A percentile compares a stretch with the other conserved stretches of the same genome.
phyloP scores from a whole-genome alignment of 129 eudicot genomes.

The Pittosporum tobira region DNA sequence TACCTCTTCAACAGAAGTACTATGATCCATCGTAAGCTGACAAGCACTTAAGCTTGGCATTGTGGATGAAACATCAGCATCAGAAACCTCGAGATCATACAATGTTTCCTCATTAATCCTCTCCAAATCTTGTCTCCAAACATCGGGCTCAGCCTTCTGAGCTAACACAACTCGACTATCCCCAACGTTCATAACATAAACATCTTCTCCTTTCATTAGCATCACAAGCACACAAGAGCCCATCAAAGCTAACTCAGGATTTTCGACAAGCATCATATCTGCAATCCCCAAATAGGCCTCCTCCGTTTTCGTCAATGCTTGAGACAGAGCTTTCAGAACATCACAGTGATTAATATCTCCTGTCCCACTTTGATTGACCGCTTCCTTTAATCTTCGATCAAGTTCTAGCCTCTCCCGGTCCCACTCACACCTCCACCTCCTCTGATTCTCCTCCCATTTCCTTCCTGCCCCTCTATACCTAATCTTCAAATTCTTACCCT shows the following conservation, averaged over 20 bases:
- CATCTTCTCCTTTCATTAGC: conserved; percentile 98
- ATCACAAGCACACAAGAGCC: conserved; percentile 96
- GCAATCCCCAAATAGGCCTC: conserved; percentile 80
- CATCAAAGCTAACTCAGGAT: conserved; percentile 97
- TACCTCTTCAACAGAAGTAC: conserved; percentile 89
- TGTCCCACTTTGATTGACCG: conserved; percentile 31
- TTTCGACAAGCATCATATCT: conserved; percentile 75
- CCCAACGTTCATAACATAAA: conserved; percentile 93
- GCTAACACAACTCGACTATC: conserved; percentile 93
- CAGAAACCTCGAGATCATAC: conserved; percentile 64
- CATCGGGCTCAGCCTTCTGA: conserved; percentile 65
- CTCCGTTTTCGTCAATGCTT: conserved; percentile 77
- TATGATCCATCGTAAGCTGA: conserved; percentile 86
- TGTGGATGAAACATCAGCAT: conserved; percentile 32
- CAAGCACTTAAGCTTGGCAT: conserved; percentile 50
- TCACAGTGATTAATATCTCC: conserved; percentile 52
- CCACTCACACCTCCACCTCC: conserved; percentile 89
- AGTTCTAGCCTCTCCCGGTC: conserved; percentile 83
- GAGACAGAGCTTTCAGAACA: conserved; percentile 74
- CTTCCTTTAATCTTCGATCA: conserved; percentile 76
- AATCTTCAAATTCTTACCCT: conserved; percentile 32
- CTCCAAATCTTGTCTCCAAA: conserved; percentile 89
- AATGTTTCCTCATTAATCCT: conserved; percentile 88
- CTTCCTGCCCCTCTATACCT: conserved; percentile 42
- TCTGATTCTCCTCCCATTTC: conserved; percentile 89